Evolutionary conservation across 2,329 filamentous ascomycete species (phyloP), one percentile per base, ranked within the genome.

Genomic region (Calonectria hongkongensis): DNA sequence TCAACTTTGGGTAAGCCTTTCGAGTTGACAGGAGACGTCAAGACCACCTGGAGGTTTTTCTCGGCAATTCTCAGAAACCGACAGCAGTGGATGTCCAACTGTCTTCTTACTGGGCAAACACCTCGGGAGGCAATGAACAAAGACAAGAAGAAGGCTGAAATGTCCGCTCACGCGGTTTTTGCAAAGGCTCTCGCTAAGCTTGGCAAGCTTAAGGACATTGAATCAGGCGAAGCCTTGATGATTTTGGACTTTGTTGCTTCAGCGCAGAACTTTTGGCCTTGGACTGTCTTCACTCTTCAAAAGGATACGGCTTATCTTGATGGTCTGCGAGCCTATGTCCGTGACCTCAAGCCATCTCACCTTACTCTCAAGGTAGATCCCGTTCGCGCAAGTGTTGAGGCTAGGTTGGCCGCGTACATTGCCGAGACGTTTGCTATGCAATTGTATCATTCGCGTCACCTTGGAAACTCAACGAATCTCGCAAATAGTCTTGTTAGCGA

Each of bases 81-180:
- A 74, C 97, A 99, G 82, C 96, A 98, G 81, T 98, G 96, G 94
- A 94, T 99, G 86, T 95, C 96, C 0, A 95, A 98, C 74, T 98
- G 96, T 81, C 88, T 99, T 10, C 91, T 98, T 47, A 98, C 95
- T 8, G 97, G 96, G 27, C 93, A 92, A 80, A 95, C 95, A 0
- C 95, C 96, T 4, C 92, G 94, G 74, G 92, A 97, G 77, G 90
- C 93, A 6, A 86, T 95, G 79, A 91, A 91, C 75, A 86, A 86
- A 51, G 88, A 87, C 58, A 84, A 86, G 58, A 89, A 89, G 76
- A 86, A 89, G 33, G 85, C 88, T 16, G 86, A 88, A 66, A 80
- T 88, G 21, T 84, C 87, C 6, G 79, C 86, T 0, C 86, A 91
- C 75, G 94, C 95, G 0, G 90, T 98, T 36, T 89, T 98, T 74